These are phyloP conservation scores for Rheum nobile DNA, from an alignment of 148 eudicot species.

Conservation along the genomic window DNA sequence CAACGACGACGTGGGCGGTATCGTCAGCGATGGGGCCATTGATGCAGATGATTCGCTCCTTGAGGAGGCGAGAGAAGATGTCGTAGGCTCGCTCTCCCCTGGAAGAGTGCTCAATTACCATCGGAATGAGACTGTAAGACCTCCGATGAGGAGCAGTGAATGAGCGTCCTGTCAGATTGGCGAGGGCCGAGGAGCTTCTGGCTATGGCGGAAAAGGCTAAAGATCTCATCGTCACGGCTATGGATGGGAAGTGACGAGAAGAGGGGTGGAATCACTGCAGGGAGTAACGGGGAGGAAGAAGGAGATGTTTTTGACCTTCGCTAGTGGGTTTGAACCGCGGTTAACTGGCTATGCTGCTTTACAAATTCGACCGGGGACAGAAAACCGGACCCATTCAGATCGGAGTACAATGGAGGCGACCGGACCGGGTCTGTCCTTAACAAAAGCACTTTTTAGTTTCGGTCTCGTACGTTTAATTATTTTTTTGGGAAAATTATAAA, in stretches of 20 bases:
- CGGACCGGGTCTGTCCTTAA: background rate
- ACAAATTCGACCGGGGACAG: background rate
- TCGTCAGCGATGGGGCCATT: constrained; percentile 88
- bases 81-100: constrained; percentile 93
- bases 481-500: too few species aligned
- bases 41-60: constrained; percentile 85
- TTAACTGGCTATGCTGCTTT: background rate
- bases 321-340: background rate
- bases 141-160: constrained; percentile 12
- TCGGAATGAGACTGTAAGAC: constrained; percentile 59
- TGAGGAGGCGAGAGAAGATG: constrained; percentile 85
- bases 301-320: background rate
- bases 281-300: background rate
- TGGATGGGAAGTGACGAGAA: background rate
- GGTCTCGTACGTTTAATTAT: background rate
- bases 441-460: background rate
- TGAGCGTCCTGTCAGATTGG: background rate
- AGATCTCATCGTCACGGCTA: constrained; percentile 7
- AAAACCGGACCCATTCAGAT: background rate
- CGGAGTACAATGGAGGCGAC: background rate
- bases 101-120: constrained; percentile 95
- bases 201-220: constrained; percentile 5
- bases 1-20: constrained; percentile 90
- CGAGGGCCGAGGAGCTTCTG: background rate
- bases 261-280: background rate